Evolutionary conservation across 2,329 filamentous ascomycete genomes (phyloP), one percentile per base, ranked within the genome.

Genomic region (Ophiostoma montium): DNA sequence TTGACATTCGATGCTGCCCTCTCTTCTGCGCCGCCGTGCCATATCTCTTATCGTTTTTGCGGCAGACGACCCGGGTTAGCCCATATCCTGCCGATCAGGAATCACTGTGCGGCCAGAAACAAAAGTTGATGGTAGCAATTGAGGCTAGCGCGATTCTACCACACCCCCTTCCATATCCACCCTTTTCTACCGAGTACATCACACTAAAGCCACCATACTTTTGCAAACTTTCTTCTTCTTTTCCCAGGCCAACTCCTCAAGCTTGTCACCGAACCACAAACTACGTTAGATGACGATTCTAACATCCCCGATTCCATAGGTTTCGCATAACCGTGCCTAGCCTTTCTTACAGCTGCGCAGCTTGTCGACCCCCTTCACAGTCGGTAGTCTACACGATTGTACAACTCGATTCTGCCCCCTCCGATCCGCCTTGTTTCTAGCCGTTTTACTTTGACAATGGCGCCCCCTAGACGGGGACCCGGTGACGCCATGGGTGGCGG

Each of bases 401-500:
- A n/a, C 23, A 9, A 30, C 23, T 15, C 39, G 39, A 30, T 23
- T 16, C 23, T 15, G 7, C 12, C 36, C 23, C 19, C 39, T 31
- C 13, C 23, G 15, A 42, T 18, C 39, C 21, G 21, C 39, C 19
- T 41, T 27, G 11, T 23, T 10, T 11, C 31, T 3, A 21, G 23
- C 39, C 23, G 12, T 15, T 16, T 42, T 21, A 21, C 27, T 32
- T 35, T 10, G 10, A 53, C 53, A 23, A 61, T 61, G 61, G 63
- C 63, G 31, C 59, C 59, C 56, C 62, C 62, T 47, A 65, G 61
- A 56, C 62, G 61, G 52, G 48, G 55, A 41, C 55, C 60, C 31
- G 55, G 52, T 49, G 61, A 64, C 21, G 52, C 55, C 23, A 48
- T 54, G 23, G 64, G 62, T 59, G 61, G 62, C 18, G 52, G 57